phyloP scores from a whole-genome alignment of 495 filamentous ascomycete species.

The Aspergillus bertholletiae region DNA sequence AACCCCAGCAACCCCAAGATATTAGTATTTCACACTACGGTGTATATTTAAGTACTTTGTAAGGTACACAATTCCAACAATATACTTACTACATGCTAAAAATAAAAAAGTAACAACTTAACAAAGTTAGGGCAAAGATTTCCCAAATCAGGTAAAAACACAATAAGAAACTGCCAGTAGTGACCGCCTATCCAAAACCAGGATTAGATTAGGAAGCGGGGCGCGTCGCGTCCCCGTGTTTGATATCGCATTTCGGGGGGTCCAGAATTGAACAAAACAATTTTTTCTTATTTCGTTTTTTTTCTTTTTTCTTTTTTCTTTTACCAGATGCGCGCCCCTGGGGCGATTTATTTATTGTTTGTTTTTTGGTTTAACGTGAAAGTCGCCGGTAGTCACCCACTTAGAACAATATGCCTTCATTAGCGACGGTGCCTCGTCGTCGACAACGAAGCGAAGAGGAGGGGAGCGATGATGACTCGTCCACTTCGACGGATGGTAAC shows the following conservation, averaged over 20 bases:
- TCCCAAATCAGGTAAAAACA: background rate
- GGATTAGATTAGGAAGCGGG: conserved; percentile 10
- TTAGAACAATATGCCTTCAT: conserved; percentile 35
- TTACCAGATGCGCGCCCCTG: no score
- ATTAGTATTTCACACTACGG: no score
- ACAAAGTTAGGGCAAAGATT: background rate
- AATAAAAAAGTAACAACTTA: no score
- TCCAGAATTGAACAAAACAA: no score
- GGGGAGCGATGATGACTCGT: conserved; percentile 25
- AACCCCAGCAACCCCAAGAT: no score
- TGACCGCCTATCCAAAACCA: conserved; percentile 25
- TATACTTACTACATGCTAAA: no score
- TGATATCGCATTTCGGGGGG: background rate
- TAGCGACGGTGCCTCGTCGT: conserved; percentile 24
- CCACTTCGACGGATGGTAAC: conserved; percentile 12
- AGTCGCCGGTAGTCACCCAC: conserved; percentile 9
- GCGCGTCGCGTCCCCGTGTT: conserved; percentile 23
- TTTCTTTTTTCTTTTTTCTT: no score
- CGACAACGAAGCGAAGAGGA: conserved; percentile 26
- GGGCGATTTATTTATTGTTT: no score
- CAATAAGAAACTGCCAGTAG: background rate
- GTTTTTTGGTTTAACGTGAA: no score
- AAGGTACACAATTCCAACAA: no score
- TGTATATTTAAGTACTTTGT: no score
- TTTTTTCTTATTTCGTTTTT: no score